These are phyloP conservation scores for Solanum chiquidenum DNA, from an alignment of 257 asterid genomes.

Conservation along the genomic window DNA sequence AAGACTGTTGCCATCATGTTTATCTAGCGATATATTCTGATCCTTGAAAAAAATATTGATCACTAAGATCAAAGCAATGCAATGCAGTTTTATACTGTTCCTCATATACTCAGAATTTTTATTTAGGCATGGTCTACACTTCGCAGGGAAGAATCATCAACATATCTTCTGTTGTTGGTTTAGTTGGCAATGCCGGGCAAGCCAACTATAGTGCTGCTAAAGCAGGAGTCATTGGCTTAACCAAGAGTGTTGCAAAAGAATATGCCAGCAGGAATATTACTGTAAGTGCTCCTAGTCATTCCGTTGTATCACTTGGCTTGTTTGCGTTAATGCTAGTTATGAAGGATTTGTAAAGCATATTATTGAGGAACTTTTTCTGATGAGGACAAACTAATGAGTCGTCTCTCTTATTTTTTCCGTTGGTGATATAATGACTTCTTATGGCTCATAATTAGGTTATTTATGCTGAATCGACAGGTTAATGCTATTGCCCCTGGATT, in stretches of 20 bases:
- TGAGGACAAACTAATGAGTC: not conserved
- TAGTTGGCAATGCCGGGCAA: slow-evolving; percentile 90
- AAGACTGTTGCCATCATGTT: not conserved
- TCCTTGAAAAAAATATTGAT: not conserved
- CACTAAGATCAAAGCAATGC: not conserved
- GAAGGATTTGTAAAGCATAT: not conserved
- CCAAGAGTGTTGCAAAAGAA: slow-evolving; percentile 91
- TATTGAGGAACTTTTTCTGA: not conserved
- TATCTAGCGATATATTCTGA: not conserved
- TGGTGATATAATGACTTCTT: not conserved
- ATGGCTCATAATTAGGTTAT: not conserved
- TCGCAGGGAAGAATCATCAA: slow-evolving; percentile 84
- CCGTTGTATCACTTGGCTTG: not conserved
- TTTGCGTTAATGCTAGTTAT: not conserved
- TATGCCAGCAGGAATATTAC: slow-evolving; percentile 84
- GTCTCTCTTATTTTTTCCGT: not conserved
- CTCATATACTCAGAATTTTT: not conserved
- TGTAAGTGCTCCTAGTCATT: slow-evolving; percentile 33
- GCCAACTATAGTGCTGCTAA: slow-evolving; percentile 98
- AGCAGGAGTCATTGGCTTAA: slow-evolving; percentile 96
- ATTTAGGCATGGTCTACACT: not conserved
- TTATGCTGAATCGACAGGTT: slow-evolving; percentile 34
- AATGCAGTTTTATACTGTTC: not conserved
- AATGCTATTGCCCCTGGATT: slow-evolving; percentile 99
- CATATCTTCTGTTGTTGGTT: slow-evolving; percentile 92